These are phyloP conservation scores for Zelonia costaricensis DNA, from an alignment of 208 protist species.

Conservation along the genomic window DNA sequence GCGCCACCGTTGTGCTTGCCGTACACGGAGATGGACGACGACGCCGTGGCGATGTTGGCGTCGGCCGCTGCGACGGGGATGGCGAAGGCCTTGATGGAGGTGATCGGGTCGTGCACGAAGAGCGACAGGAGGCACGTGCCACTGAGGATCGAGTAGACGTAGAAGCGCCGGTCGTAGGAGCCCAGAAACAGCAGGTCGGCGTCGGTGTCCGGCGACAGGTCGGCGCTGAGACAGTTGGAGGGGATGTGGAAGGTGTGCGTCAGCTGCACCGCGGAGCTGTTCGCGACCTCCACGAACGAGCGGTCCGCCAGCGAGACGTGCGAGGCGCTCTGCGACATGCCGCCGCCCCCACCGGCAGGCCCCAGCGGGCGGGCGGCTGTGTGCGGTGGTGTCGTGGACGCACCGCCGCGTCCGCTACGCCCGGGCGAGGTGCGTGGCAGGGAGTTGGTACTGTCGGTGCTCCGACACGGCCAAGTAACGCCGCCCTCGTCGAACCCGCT, in stretches of 20 bases:
- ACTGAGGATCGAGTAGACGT: slow-evolving; percentile 64
- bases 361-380: not conserved
- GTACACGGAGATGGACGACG: slow-evolving; percentile 15
- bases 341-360: not conserved
- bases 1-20: slow-evolving; percentile 3
- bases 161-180: slow-evolving; percentile 77
- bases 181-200: slow-evolving; percentile 66
- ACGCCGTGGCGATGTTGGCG: not conserved
- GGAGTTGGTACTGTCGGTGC: slow-evolving; percentile 8
- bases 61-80: slow-evolving; percentile 25
- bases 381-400: not conserved
- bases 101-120: slow-evolving; percentile 76
- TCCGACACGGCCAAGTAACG: not conserved
- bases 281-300: not conserved
- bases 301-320: slow-evolving; percentile 13
- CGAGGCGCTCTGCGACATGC: slow-evolving; percentile 4
- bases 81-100: slow-evolving; percentile 67
- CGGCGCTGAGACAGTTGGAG: slow-evolving; percentile 80
- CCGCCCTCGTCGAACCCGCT: not conserved
- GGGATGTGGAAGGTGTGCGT: slow-evolving; percentile 67
- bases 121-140: slow-evolving; percentile 68
- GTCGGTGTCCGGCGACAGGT: slow-evolving; percentile 41
- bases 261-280: slow-evolving; percentile 4
- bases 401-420: not conserved
- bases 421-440: not conserved